phyloP scores from a whole-genome alignment of 108 stramenopile species.

The Seminavis robusta region DNA sequence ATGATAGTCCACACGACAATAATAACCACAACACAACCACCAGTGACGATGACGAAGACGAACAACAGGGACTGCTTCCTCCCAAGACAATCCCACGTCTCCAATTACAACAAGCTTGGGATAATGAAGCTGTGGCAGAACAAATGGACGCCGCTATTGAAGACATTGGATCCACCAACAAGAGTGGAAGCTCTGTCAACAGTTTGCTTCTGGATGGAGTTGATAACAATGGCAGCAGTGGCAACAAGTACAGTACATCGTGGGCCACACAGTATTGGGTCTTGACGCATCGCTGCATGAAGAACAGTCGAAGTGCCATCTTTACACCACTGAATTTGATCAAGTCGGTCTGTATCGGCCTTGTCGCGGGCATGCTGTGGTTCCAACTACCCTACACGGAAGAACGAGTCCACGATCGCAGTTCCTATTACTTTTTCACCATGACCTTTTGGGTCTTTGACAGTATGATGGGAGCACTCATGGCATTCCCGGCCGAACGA shows the following conservation, averaged over 20 bases:
- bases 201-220: conserved; percentile 3
- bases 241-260: conserved; percentile 47
- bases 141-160: conserved; percentile 29
- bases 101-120: conserved; percentile 52
- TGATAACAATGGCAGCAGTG: conserved; percentile 11
- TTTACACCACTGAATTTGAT: conserved; percentile 65
- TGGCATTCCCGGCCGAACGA: conserved; percentile 65
- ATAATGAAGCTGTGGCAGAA: conserved; percentile 42
- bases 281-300: conserved; percentile 55
- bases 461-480: conserved; percentile 60
- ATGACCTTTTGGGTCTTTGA: conserved; percentile 82
- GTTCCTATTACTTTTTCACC: conserved; percentile 62
- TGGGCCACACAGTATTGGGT: conserved; percentile 60
- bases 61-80: not conserved
- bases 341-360: conserved; percentile 54
- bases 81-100: not conserved
- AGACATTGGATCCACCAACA: not conserved
- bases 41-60: not conserved
- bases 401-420: conserved; percentile 39
- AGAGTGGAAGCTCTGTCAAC: not conserved
- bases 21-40: conserved; percentile 15
- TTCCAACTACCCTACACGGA: conserved; percentile 63
- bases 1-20: conserved; percentile 30
- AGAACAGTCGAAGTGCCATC: conserved; percentile 66
- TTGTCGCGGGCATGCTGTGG: conserved; percentile 54